Evolutionary conservation across 2,329 filamentous ascomycete species (phyloP).

Genomic region (Neonectria neomacrospora): DNA sequence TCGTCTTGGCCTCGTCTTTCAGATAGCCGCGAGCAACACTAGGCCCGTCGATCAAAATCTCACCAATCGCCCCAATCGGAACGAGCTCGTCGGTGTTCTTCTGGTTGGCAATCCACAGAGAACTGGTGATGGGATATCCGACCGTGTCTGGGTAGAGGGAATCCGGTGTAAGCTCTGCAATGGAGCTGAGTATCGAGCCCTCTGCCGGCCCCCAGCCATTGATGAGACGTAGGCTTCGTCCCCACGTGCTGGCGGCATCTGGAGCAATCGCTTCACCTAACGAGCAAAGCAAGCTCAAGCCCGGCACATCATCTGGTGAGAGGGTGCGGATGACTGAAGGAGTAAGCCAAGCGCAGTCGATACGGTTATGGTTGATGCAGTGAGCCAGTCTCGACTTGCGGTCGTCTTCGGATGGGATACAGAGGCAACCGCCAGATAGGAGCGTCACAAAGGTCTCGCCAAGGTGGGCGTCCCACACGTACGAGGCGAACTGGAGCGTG

Average conservation of each 20-base stretch:
- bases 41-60: constrained; percentile 45
- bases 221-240: constrained; percentile 20
- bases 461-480: constrained; percentile 19
- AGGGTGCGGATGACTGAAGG: constrained; percentile 15
- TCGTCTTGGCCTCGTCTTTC: constrained; percentile 35
- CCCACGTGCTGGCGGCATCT: constrained; percentile 31
- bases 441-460: constrained; percentile 21
- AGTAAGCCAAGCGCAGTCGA: constrained; percentile 8
- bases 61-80: constrained; percentile 39
- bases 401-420: constrained; percentile 20
- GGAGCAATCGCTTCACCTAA: constrained; percentile 28
- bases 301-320: background rate
- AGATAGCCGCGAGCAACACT: constrained; percentile 42
- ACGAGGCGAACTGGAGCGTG: constrained; percentile 26
- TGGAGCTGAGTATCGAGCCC: constrained; percentile 4
- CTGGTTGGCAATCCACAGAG: constrained; percentile 41
- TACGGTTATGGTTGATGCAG: background rate
- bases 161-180: background rate
- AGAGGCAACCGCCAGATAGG: constrained; percentile 22
- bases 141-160: constrained; percentile 9
- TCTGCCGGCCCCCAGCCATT: constrained; percentile 38
- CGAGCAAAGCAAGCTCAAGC: constrained; percentile 19
- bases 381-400: constrained; percentile 13
- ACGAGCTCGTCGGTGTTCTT: constrained; percentile 35
- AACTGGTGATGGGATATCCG: background rate